Evolutionary conservation across 495 filamentous ascomycete genomes (phyloP).

Genomic region (Penicillium simplicissimum): DNA sequence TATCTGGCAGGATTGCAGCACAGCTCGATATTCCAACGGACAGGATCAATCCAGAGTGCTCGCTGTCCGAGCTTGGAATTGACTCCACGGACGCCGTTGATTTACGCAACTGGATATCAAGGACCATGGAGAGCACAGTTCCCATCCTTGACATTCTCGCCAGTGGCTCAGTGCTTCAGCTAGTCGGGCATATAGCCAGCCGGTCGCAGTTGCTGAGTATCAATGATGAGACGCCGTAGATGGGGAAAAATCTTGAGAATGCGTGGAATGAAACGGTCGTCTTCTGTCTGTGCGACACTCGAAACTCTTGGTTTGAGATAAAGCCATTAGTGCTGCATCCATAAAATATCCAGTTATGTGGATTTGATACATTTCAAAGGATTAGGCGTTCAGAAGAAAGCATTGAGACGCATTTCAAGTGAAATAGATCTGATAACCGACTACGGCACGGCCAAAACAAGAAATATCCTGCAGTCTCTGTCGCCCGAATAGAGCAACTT

Average conservation of each 20-base stretch:
- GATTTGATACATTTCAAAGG: not conserved
- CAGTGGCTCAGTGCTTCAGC: conserved; percentile 23
- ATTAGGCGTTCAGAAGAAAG: not conserved
- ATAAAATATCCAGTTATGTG: not conserved
- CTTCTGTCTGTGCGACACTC: not conserved
- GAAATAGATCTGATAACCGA: too few species aligned
- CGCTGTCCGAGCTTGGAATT: conserved; percentile 39
- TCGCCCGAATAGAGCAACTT: not conserved
- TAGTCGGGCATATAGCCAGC: conserved; percentile 23
- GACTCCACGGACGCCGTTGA: conserved; percentile 52
- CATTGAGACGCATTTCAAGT: not conserved
- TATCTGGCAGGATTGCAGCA: conserved; percentile 29
- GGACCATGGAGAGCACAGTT: conserved; percentile 20
- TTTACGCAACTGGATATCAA: conserved; percentile 43
- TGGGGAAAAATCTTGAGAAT: not conserved
- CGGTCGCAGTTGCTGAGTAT: conserved; percentile 7
- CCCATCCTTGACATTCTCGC: conserved; percentile 32
- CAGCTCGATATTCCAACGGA: conserved; percentile 37
- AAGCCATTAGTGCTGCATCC: not conserved
- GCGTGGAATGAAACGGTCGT: not conserved
- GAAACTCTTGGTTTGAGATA: not conserved
- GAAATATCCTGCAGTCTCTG: too few species aligned
- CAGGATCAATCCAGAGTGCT: conserved; percentile 35
- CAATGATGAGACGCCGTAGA: not conserved
- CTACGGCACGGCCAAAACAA: too few species aligned